Evolutionary conservation across 2,329 filamentous ascomycete genomes (phyloP).

Genomic region (Alternaria arbusti): DNA sequence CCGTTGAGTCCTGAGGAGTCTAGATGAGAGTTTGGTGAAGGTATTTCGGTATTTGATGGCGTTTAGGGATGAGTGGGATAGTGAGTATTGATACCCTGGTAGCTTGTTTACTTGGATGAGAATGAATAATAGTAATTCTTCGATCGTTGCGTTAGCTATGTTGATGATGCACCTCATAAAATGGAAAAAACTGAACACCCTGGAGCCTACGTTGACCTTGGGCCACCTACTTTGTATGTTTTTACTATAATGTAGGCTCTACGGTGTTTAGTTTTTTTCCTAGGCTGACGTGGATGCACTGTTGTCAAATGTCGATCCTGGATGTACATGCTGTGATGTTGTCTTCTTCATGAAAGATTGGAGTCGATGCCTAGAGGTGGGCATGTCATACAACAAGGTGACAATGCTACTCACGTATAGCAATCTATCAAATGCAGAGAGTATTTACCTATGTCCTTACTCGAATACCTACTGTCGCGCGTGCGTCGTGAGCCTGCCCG

Average conservation of each 20-base stretch:
- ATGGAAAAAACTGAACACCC: background rate
- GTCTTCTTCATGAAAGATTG: background rate
- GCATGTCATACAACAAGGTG: background rate
- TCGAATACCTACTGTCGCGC: background rate
- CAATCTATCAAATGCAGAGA: background rate
- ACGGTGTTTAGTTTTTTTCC: background rate
- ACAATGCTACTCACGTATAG: background rate
- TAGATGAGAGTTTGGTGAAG: background rate
- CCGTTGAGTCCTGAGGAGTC: background rate
- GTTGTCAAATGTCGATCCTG: background rate
- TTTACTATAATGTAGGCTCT: background rate
- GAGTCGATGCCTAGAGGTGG: background rate
- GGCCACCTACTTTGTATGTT: background rate
- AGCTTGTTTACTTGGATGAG: background rate
- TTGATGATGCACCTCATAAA: background rate
- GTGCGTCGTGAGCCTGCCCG: background rate
- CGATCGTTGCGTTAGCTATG: background rate
- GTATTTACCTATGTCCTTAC: background rate
- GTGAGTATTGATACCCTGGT: background rate
- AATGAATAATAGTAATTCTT: background rate
- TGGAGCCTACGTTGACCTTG: background rate
- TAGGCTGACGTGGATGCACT: background rate
- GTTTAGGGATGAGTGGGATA: background rate
- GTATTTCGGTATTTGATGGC: background rate
- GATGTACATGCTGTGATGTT: background rate